Base-by-base conservation (phyloP, 1,284 basidiomycete species). In the Ceratobasidium sp. region DNA sequence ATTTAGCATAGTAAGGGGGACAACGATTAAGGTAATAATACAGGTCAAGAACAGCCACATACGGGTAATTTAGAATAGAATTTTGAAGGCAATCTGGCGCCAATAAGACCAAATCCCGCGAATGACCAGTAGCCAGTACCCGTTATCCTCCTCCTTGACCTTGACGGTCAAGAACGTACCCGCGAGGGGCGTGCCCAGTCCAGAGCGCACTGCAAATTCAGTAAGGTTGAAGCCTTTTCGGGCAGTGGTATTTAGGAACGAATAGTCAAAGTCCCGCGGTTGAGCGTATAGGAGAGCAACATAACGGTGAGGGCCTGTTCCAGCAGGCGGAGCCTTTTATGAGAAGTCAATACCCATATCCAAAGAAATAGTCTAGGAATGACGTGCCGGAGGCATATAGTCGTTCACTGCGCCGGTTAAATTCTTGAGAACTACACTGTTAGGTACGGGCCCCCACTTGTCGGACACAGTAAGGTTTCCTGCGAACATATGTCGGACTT, bases 111-210 rank as follows among this genome's bases (percentile, higher is more conserved):
- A 69, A 41, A 46, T 38, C 21, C 44, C n/a, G 38, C 54, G 50
- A n/a, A 66, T 23, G n/a, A 57, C 8, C 9, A 49, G 49, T 23
- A 69, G 21, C 64, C 64, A 69, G 41, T 69, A 55, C 16, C 11
- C 61, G 14, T 50, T 46, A 9, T 57, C 52, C 14, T 54, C 63
- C 14, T 69, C 52, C 21, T 69, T 46, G 16, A 71, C 69, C 30
- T 71, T 59, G 26, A 62, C 69, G 4, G 58, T 71, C 55, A 71
- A 30, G 32, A 71, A 71, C 21, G 69, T 71, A 6, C 69, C 69
- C 2, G 69, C 69, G n/a, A 71, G 69, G 16, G 69, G 69, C 26
- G 55, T 62, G 23, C 69, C 69, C 69, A 71, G 41, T 2, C 69
- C 69, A 47, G 69, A 59, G 44, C 30, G 16, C 44, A 49, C 35